phyloP scores from a whole-genome alignment of 129 eudicot species.

The Lonicera japonica region DNA sequence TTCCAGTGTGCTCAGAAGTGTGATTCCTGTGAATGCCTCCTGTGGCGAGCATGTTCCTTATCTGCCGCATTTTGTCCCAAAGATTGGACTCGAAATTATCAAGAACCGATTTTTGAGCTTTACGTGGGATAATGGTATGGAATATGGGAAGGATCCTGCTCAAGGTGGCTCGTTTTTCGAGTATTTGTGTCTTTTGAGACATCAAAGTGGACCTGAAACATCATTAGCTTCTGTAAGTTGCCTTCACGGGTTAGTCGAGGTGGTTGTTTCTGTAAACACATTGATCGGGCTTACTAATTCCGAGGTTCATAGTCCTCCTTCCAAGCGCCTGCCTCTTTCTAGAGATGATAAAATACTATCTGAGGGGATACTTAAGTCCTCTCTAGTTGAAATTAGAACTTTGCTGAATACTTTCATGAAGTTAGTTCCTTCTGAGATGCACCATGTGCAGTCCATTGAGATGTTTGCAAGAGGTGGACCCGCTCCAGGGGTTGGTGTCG shows the following conservation, averaged over 20 bases:
- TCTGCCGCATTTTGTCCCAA: constrained; percentile 81
- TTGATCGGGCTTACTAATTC: constrained; percentile 47
- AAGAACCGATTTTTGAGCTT: constrained; percentile 49
- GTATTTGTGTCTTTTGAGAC: constrained; percentile 47
- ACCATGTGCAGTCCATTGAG: constrained; percentile 41
- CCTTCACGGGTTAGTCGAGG: constrained; percentile 55
- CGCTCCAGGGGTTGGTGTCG: constrained; percentile 93
- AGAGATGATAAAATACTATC: constrained; percentile 54
- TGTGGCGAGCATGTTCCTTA: constrained; percentile 40
- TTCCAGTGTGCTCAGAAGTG: constrained; percentile 53
- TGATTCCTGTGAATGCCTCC: constrained; percentile 48
- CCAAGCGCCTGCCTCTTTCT: constrained; percentile 11
- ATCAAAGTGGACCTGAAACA: constrained; percentile 41
- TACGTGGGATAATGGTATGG: constrained; percentile 15
- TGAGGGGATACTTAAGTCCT: constrained; percentile 48
- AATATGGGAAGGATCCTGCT: background rate
- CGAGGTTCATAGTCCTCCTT: constrained; percentile 15
- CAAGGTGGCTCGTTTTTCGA: constrained; percentile 33
- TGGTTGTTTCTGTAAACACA: constrained; percentile 40
- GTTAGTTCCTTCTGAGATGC: constrained; percentile 40
- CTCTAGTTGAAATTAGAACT: constrained; percentile 33
- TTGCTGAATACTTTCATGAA: constrained; percentile 42
- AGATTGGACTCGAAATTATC: constrained; percentile 55
- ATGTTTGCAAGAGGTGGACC: constrained; percentile 94
- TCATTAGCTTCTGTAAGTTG: constrained; percentile 68